Conservation (phyloP, 345 rosid genomes). For the Clausena lansium region DNA sequence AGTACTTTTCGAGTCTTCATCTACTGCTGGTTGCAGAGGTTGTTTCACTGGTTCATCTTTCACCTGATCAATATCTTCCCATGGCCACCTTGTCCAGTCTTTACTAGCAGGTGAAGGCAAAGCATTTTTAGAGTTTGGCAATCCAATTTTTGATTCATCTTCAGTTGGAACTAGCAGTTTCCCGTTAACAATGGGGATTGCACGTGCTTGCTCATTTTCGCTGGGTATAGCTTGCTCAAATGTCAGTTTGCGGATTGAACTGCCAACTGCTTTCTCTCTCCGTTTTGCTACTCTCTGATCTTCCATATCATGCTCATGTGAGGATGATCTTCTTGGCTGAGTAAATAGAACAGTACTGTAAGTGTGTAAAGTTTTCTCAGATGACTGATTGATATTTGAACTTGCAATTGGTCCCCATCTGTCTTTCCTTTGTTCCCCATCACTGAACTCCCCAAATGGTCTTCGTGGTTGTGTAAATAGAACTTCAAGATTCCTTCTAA, state of each 20-base stretch:
- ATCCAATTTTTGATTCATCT: conserved; percentile 23
- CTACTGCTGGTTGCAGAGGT: not conserved
- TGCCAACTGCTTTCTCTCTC: conserved; percentile 22
- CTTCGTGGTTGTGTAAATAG: conserved; percentile 14
- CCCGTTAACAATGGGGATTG: conserved; percentile 19
- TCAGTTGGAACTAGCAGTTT: conserved; percentile 15
- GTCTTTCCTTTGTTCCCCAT: not conserved
- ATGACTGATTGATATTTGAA: not conserved
- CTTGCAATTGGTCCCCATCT: conserved; percentile 10
- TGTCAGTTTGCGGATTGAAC: not conserved
- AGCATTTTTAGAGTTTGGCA: not conserved
- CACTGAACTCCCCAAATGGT: not conserved
- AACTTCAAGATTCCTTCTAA: conserved; percentile 16
- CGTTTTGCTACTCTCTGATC: conserved; percentile 20
- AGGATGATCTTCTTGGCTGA: conserved; percentile 34
- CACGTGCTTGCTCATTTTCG: not conserved
- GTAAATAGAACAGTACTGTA: conserved; percentile 22
- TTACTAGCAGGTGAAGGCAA: not conserved
- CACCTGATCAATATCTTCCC: not conserved
- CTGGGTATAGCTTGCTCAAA: conserved; percentile 4
- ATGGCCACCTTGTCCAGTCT: conserved; percentile 4
- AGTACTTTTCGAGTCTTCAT: not conserved
- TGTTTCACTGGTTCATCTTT: conserved; percentile 6
- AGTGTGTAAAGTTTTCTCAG: not conserved
- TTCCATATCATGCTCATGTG: not conserved